Conservation (phyloP, 2,329 filamentous ascomycete species). For the Arthrobotrys sinensis region DNA sequence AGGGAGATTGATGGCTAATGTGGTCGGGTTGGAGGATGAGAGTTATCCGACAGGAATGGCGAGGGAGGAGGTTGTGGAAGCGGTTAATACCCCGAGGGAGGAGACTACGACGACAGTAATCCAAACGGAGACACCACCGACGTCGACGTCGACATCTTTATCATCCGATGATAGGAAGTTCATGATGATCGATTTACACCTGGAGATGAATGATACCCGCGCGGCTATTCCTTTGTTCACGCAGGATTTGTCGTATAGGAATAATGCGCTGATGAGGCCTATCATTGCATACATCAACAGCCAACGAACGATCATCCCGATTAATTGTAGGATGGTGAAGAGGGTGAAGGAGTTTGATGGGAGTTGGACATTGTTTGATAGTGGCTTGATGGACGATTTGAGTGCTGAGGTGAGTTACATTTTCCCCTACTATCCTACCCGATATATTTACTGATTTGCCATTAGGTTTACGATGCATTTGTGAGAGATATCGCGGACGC, state of each 20-base stretch:
- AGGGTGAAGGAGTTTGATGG: slow-evolving; percentile 90
- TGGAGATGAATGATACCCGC: slow-evolving; percentile 94
- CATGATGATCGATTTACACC: slow-evolving; percentile 91
- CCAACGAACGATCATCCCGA: slow-evolving; percentile 93
- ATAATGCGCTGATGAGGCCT: slow-evolving; percentile 92
- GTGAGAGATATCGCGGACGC: slow-evolving; percentile 91
- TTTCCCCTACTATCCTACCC: not conserved
- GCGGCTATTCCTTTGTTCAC: slow-evolving; percentile 94
- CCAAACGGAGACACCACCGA: not conserved
- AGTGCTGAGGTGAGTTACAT: slow-evolving; percentile 78
- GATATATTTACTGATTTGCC: not conserved
- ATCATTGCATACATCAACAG: slow-evolving; percentile 99
- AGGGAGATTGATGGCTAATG: slow-evolving; percentile 2
- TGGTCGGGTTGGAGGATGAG: slow-evolving; percentile 17
- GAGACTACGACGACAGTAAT: not conserved
- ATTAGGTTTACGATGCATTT: slow-evolving; percentile 89
- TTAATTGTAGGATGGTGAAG: slow-evolving; percentile 95
- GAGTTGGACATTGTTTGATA: slow-evolving; percentile 94
- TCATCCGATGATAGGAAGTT: slow-evolving; percentile 53
- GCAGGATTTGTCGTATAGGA: slow-evolving; percentile 91
- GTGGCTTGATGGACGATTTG: slow-evolving; percentile 91
- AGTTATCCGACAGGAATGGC: slow-evolving; percentile 33
- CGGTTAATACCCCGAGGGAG: slow-evolving; percentile 8
- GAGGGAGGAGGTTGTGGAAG: slow-evolving; percentile 32
- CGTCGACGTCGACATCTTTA: slow-evolving; percentile 17